Percentiles rank a stretch among this genome's conserved stretches.
These are phyloP conservation scores for Didymella segeticola DNA, from an alignment of 2,329 filamentous ascomycete genomes.

Conservation along the genomic window DNA sequence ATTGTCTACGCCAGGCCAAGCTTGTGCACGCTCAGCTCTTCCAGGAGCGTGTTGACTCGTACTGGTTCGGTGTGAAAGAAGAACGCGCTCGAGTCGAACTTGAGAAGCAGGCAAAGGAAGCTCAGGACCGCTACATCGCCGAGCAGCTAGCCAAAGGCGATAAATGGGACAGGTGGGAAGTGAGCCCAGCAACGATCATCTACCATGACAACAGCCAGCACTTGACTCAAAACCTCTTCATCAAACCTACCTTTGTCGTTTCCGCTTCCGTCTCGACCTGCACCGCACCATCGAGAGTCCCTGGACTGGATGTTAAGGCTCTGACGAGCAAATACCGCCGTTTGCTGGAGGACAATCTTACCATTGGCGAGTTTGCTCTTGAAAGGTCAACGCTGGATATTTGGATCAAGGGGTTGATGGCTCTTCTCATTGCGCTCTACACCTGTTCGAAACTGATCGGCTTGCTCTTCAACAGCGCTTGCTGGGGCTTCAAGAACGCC, in stretches of 20 bases:
- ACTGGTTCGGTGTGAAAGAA: slow-evolving; percentile 1
- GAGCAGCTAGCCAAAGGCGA: slow-evolving; percentile 1
- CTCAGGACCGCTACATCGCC: neutral
- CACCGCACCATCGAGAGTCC: neutral
- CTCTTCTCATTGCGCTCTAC: neutral
- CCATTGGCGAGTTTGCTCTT: neutral
- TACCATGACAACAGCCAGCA: neutral
- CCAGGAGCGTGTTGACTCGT: neutral
- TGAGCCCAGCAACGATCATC: slow-evolving; percentile 7
- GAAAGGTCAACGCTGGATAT: neutral
- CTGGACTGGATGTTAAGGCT: neutral
- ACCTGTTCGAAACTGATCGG: neutral
- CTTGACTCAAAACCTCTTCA: neutral
- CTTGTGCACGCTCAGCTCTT: neutral
- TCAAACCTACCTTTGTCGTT: neutral
- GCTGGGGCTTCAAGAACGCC: neutral
- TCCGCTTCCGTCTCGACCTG: neutral
- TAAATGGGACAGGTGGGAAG: slow-evolving; percentile 7
- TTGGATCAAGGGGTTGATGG: neutral
- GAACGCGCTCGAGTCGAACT: neutral
- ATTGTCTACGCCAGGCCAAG: slow-evolving; percentile 1
- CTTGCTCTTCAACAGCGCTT: neutral
- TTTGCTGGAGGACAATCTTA: neutral
- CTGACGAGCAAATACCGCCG: neutral
- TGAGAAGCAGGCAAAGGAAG: neutral